Evolutionary conservation across 1,284 basidiomycete species (phyloP), one percentile per base, ranked within the genome.

Genomic region (Coniophora puteana): DNA sequence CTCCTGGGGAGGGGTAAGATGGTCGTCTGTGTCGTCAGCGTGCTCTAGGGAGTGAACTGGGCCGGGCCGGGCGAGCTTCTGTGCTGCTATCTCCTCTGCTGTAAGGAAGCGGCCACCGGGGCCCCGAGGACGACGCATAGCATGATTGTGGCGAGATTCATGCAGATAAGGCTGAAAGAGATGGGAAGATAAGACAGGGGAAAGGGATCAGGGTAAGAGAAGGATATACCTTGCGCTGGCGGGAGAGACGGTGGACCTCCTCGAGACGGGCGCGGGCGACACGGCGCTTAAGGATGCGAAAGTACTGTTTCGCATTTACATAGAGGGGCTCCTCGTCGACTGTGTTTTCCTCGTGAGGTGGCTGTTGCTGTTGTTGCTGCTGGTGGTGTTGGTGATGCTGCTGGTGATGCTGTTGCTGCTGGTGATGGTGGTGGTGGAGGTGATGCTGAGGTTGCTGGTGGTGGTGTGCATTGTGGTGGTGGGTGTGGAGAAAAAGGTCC

Each of bases 301-400:
- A 91, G 63, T 96, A 97, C 67, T 97, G 93, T 63, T 97, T 97
- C 37, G 93, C 93, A 57, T 97, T 97, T 49, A 97, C 94, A 67
- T 94, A 95, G 51, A 96, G 79, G 21, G 93, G 93, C 60, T 96
- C 93, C 54, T 96, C 92, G 66, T 95, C 93, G 54, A 89, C 69
- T 43, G 66, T 63, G 17, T 56, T 34, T 41, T 55, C 51, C 18
- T 55, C 46, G 39, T 45, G 38, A 30, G 34, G 12, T 43, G 41
- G 40, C 21, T 12, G 16, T 37, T 27, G 25, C 8, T 24, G 18
- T 23, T 35, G 38, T n/a, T n/a, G n/a, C n/a, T n/a, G n/a, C n/a
- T n/a, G n/a, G n/a, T 17, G 28, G 17, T n/a, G 11, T 42, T 45
- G 49, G 5, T 37, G 24, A 40, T 64, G 60, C 2, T n/a, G 58